phyloP scores from a whole-genome alignment of 768 basidiomycete genomes.

The Boletales sp. region DNA sequence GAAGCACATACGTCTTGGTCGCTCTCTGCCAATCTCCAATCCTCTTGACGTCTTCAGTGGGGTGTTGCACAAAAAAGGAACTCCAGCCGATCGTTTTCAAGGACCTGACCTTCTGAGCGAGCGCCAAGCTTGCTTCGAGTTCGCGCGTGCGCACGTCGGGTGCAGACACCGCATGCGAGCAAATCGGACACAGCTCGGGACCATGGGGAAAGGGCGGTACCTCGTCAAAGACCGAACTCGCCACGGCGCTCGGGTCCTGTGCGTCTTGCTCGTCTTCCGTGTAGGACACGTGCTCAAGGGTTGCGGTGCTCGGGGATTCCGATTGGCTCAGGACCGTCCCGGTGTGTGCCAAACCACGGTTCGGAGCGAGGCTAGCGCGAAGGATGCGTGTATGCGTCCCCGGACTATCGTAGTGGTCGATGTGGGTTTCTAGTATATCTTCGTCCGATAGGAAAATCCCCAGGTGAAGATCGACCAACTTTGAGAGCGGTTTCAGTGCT shows the following conservation, averaged over 20 bases:
- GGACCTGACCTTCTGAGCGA: conserved; percentile 43
- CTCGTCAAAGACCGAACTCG: conserved; percentile 4
- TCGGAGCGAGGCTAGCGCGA: conserved; percentile 9
- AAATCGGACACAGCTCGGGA: conserved; percentile 35
- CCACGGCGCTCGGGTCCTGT: neutral
- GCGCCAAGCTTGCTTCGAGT: conserved; percentile 41
- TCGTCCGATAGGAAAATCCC: conserved; percentile 63
- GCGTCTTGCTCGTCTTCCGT: conserved; percentile 15
- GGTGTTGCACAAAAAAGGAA: conserved; percentile 38
- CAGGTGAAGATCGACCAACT: conserved; percentile 49
- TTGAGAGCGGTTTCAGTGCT: conserved; percentile 43
- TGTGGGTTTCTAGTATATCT: conserved; percentile 44
- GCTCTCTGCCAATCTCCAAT: conserved; percentile 22
- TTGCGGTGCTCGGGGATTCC: conserved; percentile 8
- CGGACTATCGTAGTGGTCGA: conserved; percentile 28
- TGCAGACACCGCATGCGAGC: conserved; percentile 26
- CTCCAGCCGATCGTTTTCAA: conserved; percentile 50
- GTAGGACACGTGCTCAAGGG: conserved; percentile 20
- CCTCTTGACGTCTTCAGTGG: conserved; percentile 13
- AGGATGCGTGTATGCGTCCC: conserved; percentile 16
- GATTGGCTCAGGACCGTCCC: conserved; percentile 23
- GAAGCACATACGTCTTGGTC: conserved; percentile 41
- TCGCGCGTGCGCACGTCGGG: conserved; percentile 40
- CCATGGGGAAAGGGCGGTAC: conserved; percentile 28
- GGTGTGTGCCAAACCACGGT: neutral